Evolutionary conservation across 805 yeast genomes (phyloP).

Genomic region (Lipomyces yamanashiensis): DNA sequence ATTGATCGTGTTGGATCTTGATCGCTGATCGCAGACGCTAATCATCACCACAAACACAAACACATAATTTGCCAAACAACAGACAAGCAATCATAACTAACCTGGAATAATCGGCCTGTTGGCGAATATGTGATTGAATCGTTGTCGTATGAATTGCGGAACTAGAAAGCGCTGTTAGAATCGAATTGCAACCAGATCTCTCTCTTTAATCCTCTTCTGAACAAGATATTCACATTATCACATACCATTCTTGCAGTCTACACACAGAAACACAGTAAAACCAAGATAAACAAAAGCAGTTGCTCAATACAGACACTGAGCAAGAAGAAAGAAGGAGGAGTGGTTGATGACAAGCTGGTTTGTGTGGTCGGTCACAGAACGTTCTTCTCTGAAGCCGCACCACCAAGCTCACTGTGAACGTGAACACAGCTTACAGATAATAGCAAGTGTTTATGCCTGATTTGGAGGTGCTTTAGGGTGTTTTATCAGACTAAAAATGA

Average conservation of each 20-base stretch:
- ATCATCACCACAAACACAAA: neutral
- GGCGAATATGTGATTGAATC: constrained; percentile 98
- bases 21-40: neutral
- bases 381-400: constrained; percentile 7
- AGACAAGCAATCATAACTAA: constrained; percentile 25
- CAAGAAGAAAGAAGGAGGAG: neutral
- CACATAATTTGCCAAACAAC: no score
- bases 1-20: neutral
- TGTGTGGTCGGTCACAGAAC: constrained; percentile 7
- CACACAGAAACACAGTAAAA: neutral
- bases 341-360: constrained; percentile 2
- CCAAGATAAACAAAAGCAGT: neutral
- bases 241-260: neutral
- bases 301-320: neutral
- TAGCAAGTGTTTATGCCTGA: neutral
- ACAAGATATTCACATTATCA: neutral
- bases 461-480: neutral
- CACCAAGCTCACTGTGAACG: neutral
- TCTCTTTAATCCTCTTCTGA: neutral
- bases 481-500: neutral
- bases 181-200: no score
- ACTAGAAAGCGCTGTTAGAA: constrained; percentile 49
- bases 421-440: neutral
- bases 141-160: constrained; percentile 97
- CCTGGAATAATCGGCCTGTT: constrained; percentile 88